Evolutionary conservation across 1,284 basidiomycete species (phyloP), one percentile per base, ranked within the genome.

Genomic region (Moesziomyces sp.): DNA sequence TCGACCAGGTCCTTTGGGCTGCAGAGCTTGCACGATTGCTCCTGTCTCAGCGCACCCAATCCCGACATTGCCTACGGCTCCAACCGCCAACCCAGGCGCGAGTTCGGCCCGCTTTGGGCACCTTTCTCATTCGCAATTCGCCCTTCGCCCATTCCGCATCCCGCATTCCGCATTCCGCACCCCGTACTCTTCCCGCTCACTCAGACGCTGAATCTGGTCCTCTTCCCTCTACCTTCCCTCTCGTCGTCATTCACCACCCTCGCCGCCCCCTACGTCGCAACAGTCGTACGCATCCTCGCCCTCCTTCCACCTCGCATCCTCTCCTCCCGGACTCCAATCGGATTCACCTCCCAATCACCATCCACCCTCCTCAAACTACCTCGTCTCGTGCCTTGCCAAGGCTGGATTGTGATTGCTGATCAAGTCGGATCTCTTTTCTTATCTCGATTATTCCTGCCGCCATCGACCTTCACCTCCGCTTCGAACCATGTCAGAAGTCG

Each of bases 401-500:
- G 68, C 58, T 54, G 58, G 54, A 55, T 35, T 47, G 52, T 61
- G 60, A 68, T 60, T 73, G 58, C 70, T 73, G 54, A 74, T 63
- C 55, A 52, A 43, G 52, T 57, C 60, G 48, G 63, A 56, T 43
- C 60, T 49, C 58, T 46, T 56, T 52, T 59, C 46, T 24, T 24
- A 11, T 26, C 45, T 24, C 35, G 16, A 38, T 38, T 38, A 11
- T 11, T 14, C 16, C 35, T 16, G 35, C 35, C 35, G 35, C 35
- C 35, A 38, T 38, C 35, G 35, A 46, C 45, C 23, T 46, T 4
- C 19, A 44, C 35, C 48, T 60, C 38, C 30, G 42, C 28, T 18
- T 55, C 60, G 19, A 54, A 67, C 47, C 66, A 79, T 79, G 77
- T 56, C 75, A 77, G 77, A 76, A 52, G 72, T 67, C 49, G 62